Percentiles rank a stretch among this genome's conserved stretches.
phyloP scores from a whole-genome alignment of 179 eudicot species.

The Gypsophila paniculata region DNA sequence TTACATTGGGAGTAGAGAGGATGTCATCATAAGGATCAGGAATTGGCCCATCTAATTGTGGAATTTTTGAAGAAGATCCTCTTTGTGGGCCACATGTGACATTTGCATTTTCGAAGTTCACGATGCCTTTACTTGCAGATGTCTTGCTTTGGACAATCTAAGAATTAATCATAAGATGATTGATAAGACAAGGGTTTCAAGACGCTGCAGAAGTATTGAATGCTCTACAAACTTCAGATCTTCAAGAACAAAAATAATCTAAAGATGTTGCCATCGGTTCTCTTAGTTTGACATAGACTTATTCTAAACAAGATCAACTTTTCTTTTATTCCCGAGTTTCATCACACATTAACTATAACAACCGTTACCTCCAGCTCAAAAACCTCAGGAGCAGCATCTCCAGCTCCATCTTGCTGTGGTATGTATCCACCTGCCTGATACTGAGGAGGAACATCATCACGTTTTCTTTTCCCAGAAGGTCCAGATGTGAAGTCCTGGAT shows the following conservation, averaged over 20 bases:
- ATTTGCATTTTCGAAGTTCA: conserved; percentile 21
- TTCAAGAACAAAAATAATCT: not conserved
- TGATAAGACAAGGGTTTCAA: not conserved
- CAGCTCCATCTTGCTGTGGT: conserved; percentile 90
- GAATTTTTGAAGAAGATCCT: conserved; percentile 48
- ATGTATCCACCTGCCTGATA: conserved; percentile 61
- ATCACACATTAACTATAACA: not conserved
- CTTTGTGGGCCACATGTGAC: conserved; percentile 25
- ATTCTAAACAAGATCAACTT: not conserved
- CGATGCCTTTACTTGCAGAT: conserved; percentile 18
- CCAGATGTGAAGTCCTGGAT: conserved; percentile 62
- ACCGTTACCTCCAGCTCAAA: conserved; percentile 51
- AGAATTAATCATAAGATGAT: conserved; percentile 14
- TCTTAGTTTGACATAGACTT: not conserved
- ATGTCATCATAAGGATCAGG: conserved; percentile 90
- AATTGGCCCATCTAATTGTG: conserved; percentile 77
- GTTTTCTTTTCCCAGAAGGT: conserved; percentile 75
- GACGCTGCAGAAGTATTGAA: not conserved
- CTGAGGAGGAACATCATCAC: conserved; percentile 61
- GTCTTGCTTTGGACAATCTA: conserved; percentile 45
- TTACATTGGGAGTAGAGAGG: conserved; percentile 89
- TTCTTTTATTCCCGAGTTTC: not conserved
- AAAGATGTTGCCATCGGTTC: not conserved
- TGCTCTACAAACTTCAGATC: not conserved
- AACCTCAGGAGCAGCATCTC: conserved; percentile 40